Percentiles rank a stretch among this genome's conserved stretches.
Conservation (phyloP, 2,329 filamentous ascomycete species). For the Alternaria triticimaculans region DNA sequence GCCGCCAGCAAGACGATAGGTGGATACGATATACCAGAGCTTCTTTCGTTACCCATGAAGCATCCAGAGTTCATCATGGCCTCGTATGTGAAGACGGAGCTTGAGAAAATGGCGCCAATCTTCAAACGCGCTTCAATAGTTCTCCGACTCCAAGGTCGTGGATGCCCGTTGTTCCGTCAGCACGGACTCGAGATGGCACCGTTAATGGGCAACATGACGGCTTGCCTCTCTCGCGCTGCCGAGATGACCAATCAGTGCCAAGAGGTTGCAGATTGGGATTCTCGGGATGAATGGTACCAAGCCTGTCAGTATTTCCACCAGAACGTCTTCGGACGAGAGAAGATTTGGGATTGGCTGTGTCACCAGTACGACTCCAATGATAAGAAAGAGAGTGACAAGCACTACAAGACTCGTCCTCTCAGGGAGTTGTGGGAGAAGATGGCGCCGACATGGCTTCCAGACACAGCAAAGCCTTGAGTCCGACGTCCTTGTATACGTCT, state of each 20-base stretch:
- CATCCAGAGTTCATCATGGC: not conserved
- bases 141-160: not conserved
- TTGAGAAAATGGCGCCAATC: not conserved
- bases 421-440: not conserved
- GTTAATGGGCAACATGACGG: not conserved
- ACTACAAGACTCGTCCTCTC: not conserved
- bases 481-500: not conserved
- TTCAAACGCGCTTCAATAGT: slow-evolving; percentile 5
- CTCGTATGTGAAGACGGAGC: not conserved
- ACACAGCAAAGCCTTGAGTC: not conserved
- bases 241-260: not conserved
- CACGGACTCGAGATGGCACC: not conserved
- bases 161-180: not conserved
- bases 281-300: not conserved
- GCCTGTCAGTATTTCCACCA: not conserved
- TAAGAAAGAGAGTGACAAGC: too few species aligned
- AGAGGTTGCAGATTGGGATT: not conserved
- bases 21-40: too few species aligned
- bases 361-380: not conserved
- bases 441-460: not conserved
- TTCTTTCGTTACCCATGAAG: too few species aligned
- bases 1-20: too few species aligned
- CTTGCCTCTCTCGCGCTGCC: too few species aligned
- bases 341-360: not conserved
- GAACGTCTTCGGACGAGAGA: not conserved